Evolutionary conservation across 495 filamentous ascomycete species (phyloP), one percentile per base, ranked within the genome.

Genomic region (Tricharina praecox): DNA sequence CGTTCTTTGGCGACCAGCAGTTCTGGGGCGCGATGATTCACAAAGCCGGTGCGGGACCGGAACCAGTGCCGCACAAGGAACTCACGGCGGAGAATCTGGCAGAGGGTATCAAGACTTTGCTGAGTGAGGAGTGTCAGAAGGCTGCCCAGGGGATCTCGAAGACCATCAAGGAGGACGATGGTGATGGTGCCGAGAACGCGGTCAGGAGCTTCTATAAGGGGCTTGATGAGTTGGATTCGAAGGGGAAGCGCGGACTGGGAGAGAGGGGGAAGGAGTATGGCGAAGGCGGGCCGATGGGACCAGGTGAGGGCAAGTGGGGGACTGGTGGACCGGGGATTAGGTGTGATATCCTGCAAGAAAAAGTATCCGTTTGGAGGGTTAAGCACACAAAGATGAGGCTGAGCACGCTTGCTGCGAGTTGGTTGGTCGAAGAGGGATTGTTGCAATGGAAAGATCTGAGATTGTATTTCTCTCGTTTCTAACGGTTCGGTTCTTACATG

Each of bases 11-110:
- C 0, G 77, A 81, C 51, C 84, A 93, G 63, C 70, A 75, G 13
- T 90, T 90, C 61, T 93, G 85, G 85, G 84, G 82, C 8, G 62
- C 68, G 3, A 85, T 85, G 74, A 69, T 87, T 2, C 70, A 70
- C 0, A 67, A 66, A 18, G 70, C 76, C 1, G 72, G 73, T 2
- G 81, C 81, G 11, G 84, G 84, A 0, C 73, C 80, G 1, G 62
- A 69, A 23, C 76, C 81, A 1, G 73, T 86, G n/a, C 81, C 79
- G 0, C 79, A 85, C 62, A 83, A 81, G 56, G 65, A 68, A 1
- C 62, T 90, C 0, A 79, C 67, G 2, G 68, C 67, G 0, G 72
- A 82, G 26, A 73, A 68, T 21, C 66, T 84, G 2, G 77, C 74
- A 11, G 73, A 78, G 8, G 83, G 79, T 0, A 86, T 90, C 52